phyloP scores from a whole-genome alignment of 75 land plant genomes.

The Cupressus sempervirens region DNA sequence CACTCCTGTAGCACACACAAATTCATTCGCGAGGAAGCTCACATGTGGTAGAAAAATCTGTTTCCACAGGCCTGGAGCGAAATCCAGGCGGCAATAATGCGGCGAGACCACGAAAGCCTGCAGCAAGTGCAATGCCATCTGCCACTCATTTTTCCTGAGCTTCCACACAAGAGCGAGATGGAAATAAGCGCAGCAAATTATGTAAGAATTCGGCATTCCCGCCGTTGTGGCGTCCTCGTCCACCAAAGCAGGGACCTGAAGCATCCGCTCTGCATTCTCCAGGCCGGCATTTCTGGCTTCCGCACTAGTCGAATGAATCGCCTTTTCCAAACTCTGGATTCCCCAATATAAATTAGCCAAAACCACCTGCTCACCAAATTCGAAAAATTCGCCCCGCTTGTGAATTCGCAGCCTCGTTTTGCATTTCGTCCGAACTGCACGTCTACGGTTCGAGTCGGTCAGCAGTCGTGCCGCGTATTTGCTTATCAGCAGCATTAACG shows the following conservation, averaged over 20 bases:
- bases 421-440: slow-evolving; percentile 19
- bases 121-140: slow-evolving; percentile 52
- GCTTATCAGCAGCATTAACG: slow-evolving; percentile 23
- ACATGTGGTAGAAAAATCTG: slow-evolving; percentile 19
- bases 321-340: slow-evolving; percentile 41
- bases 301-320: slow-evolving; percentile 17
- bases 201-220: slow-evolving; percentile 39
- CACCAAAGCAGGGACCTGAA: slow-evolving; percentile 51
- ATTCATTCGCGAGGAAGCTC: not conserved
- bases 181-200: slow-evolving; percentile 51
- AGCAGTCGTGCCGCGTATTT: slow-evolving; percentile 24
- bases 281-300: slow-evolving; percentile 23
- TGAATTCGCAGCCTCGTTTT: slow-evolving; percentile 12
- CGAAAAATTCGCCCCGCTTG: slow-evolving; percentile 26
- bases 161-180: slow-evolving; percentile 51
- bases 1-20: not conserved
- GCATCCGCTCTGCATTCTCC: slow-evolving; percentile 46
- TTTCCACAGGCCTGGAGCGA: slow-evolving; percentile 49
- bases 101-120: slow-evolving; percentile 48
- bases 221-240: slow-evolving; percentile 43
- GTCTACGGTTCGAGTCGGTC: slow-evolving; percentile 14
- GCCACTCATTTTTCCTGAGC: slow-evolving; percentile 42
- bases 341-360: slow-evolving; percentile 69
- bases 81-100: slow-evolving; percentile 23
- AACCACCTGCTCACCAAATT: slow-evolving; percentile 50